phyloP scores from a whole-genome alignment of 2,329 filamentous ascomycete species.

The Diaporthe sp. region DNA sequence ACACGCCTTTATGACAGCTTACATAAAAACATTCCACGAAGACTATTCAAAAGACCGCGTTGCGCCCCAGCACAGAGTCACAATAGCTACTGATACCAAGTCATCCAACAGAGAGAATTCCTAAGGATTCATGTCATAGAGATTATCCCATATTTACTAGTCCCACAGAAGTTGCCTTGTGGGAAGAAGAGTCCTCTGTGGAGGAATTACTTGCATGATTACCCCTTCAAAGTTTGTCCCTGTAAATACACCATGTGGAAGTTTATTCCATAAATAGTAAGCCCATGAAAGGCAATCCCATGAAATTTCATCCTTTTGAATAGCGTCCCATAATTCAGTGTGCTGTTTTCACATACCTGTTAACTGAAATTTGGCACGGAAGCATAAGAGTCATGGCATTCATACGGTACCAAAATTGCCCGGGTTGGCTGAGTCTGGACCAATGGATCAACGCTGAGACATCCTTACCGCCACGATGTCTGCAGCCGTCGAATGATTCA shows the following conservation, averaged over 20 bases:
- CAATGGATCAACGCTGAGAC: neutral
- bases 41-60: neutral
- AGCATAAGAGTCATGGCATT: neutral
- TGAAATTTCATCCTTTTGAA: neutral
- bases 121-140: neutral
- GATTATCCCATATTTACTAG: too few relatives aligned
- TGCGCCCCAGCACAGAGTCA: neutral
- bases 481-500: neutral
- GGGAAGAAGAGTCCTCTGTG: too few relatives aligned
- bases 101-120: neutral
- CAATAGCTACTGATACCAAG: neutral
- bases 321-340: neutral
- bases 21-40: neutral
- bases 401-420: neutral
- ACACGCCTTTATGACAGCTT: neutral
- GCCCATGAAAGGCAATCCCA: neutral
- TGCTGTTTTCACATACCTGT: neutral
- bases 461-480: neutral
- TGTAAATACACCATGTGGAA: too few relatives aligned
- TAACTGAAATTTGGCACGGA: neutral
- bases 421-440: neutral
- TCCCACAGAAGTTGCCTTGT: too few relatives aligned
- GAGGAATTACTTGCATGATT: too few relatives aligned
- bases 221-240: too few relatives aligned
- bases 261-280: too few relatives aligned